Percentiles rank a stretch among this genome's conserved stretches.
Evolutionary conservation across 208 protist genomes (phyloP).

Genomic region (Wallacemonas sp.): DNA sequence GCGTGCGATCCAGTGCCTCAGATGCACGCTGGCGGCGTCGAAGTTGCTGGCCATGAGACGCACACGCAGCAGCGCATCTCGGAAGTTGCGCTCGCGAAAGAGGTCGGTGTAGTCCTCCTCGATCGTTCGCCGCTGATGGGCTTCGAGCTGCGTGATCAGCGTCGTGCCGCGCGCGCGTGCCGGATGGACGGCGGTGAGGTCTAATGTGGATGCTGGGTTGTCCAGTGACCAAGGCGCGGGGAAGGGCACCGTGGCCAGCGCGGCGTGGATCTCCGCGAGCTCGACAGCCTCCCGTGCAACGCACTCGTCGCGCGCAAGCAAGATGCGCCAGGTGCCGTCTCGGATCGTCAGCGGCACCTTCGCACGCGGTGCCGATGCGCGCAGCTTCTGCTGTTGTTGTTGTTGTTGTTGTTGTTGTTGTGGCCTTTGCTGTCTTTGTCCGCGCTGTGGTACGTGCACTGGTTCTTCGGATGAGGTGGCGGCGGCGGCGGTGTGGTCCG

Average conservation of each 20-base stretch:
- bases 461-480: too few species aligned
- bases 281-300: constrained; percentile 50
- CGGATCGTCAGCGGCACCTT: constrained; percentile 10
- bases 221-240: constrained; percentile 16
- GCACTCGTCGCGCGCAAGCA: constrained; percentile 50
- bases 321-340: constrained; percentile 26
- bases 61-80: constrained; percentile 34
- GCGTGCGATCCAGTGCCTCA: constrained; percentile 39
- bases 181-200: constrained; percentile 10
- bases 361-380: background rate
- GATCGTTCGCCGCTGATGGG: constrained; percentile 33
- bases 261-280: constrained; percentile 38
- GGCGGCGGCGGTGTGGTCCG: too few species aligned
- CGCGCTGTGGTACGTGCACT: too few species aligned
- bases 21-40: background rate
- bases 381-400: too few species aligned
- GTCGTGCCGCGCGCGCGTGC: constrained; percentile 1
- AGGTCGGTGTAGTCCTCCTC: constrained; percentile 25
- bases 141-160: constrained; percentile 30
- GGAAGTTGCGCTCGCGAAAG: constrained; percentile 19
- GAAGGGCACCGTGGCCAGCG: constrained; percentile 35
- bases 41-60: constrained; percentile 11
- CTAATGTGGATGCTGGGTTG: background rate
- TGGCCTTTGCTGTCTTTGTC: too few species aligned
- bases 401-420: too few species aligned